Base-by-base conservation (phyloP, 75 land plant genomes). In the Picea glauca region DNA sequence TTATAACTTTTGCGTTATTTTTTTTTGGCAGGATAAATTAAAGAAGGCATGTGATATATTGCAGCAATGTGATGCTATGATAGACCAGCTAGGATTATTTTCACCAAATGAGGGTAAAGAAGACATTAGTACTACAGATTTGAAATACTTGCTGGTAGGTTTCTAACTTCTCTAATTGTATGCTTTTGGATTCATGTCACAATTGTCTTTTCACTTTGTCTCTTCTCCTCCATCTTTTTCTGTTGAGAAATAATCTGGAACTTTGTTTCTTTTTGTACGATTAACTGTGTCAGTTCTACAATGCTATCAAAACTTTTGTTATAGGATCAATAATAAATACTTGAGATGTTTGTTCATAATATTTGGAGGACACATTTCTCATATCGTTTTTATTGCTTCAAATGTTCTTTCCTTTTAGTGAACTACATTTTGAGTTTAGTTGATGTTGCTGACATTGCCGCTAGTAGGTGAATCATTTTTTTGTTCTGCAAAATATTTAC, bases 91-190 rank as follows among this genome's bases (percentile, higher is more conserved):
- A 13, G 96, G 94, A 33, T 82, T 98, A 40, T 98, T 95, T 79
- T 98, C 99, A 14, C 17, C 91, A 3, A 98, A 98, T 76, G 96
- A 94, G 85, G 77, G 90, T 31, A 92, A 94, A 78, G 92, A 94
- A 13, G 99, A 98, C 76, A 87, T 98, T 76, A 90, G 92, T 88
- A 95, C 99, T 15, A 62, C 89, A 7, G 90, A 95, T 85, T 88
- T 98, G 75, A 98, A 98, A 75, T 98, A 98, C 76, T 72, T 98
- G 58, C 86, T 98, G 91, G 99, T 93, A 81, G 65, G 88, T 83
- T 64, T 31, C 21, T 15, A 4, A 74, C 0, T 54, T 57, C 6
- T 1, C 8, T 40, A 40, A 70, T 46, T n/a, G 11, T 43, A 70
- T 43, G 20, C 73, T 70, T 40, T 2, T 70, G 38, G 73, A 40